These are phyloP conservation scores for Dillenia turbinata DNA, from an alignment of 164 flowering plant genomes.

Conservation along the genomic window DNA sequence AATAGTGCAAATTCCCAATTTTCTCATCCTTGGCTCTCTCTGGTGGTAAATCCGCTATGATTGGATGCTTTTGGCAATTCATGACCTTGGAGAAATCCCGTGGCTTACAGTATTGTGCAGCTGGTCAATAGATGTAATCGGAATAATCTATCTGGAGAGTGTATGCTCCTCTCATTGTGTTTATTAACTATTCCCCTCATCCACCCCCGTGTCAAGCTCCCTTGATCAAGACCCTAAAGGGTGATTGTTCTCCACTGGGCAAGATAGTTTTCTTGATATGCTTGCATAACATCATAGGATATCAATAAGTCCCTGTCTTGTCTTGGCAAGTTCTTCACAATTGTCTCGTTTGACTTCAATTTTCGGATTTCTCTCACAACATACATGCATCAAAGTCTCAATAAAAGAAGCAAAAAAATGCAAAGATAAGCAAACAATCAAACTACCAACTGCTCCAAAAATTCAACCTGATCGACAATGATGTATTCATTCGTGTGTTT, in stretches of 20 bases:
- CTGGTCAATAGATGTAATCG: conserved; percentile 56
- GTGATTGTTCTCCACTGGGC: conserved; percentile 57
- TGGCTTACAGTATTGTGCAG: conserved; percentile 41
- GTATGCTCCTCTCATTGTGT: conserved; percentile 71
- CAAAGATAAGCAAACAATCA: too few relatives aligned
- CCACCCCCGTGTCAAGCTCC: conserved; percentile 96
- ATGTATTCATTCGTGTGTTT: too few relatives aligned
- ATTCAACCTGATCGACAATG: too few relatives aligned
- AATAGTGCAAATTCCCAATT: conserved; percentile 58
- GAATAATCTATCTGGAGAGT: conserved; percentile 42
- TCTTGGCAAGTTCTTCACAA: conserved; percentile 35
- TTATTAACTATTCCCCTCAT: conserved; percentile 73
- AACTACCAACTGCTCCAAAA: too few relatives aligned
- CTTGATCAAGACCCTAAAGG: conserved; percentile 68
- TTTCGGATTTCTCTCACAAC: conserved; percentile 52
- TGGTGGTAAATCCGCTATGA: conserved; percentile 59
- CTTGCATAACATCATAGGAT: conserved; percentile 49
- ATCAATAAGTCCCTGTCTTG: conserved; percentile 44
- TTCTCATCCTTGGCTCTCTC: conserved; percentile 40
- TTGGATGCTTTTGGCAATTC: conserved; percentile 59
- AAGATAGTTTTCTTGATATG: conserved; percentile 37
- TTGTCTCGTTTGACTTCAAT: conserved; percentile 22
- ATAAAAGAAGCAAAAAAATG: background rate
- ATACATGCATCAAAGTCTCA: conserved; percentile 36
- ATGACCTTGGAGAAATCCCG: conserved; percentile 57